Conservation (phyloP, 2,329 filamentous ascomycete genomes). For the Acephala macrosclerotiorum region DNA sequence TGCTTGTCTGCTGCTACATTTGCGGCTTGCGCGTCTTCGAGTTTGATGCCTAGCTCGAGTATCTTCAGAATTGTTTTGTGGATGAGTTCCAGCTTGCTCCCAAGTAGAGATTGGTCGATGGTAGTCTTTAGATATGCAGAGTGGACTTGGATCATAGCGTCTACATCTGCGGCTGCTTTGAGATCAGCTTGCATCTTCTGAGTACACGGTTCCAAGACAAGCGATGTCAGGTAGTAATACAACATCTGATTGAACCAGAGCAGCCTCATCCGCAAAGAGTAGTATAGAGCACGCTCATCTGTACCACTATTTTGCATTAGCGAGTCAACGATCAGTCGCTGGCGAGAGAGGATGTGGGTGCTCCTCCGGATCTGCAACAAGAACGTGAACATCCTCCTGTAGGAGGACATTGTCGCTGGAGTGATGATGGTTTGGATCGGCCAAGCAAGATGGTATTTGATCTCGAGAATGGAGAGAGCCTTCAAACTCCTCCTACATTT, state of each 20-base stretch:
- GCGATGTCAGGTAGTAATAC: slow-evolving; percentile 77
- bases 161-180: slow-evolving; percentile 71
- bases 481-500: slow-evolving; percentile 65
- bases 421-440: slow-evolving; percentile 76
- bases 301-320: slow-evolving; percentile 48
- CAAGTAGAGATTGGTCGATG: slow-evolving; percentile 73
- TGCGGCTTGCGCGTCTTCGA: slow-evolving; percentile 65
- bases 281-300: slow-evolving; percentile 58
- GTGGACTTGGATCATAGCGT: slow-evolving; percentile 80
- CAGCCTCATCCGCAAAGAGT: slow-evolving; percentile 70
- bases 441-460: slow-evolving; percentile 74
- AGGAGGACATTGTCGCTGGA: slow-evolving; percentile 66
- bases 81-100: slow-evolving; percentile 72
- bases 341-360: slow-evolving; percentile 68
- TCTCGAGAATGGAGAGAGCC: slow-evolving; percentile 66
- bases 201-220: slow-evolving; percentile 71
- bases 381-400: slow-evolving; percentile 77
- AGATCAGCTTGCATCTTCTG: slow-evolving; percentile 64
- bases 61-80: slow-evolving; percentile 76
- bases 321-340: slow-evolving; percentile 53
- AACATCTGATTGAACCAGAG: slow-evolving; percentile 81
- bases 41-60: slow-evolving; percentile 75
- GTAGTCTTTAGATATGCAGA: slow-evolving; percentile 67
- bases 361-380: slow-evolving; percentile 81
- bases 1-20: slow-evolving; percentile 38